These are phyloP conservation scores for Lecanicillium sp. DNA, from an alignment of 2,329 filamentous ascomycete genomes.

Conservation along the genomic window DNA sequence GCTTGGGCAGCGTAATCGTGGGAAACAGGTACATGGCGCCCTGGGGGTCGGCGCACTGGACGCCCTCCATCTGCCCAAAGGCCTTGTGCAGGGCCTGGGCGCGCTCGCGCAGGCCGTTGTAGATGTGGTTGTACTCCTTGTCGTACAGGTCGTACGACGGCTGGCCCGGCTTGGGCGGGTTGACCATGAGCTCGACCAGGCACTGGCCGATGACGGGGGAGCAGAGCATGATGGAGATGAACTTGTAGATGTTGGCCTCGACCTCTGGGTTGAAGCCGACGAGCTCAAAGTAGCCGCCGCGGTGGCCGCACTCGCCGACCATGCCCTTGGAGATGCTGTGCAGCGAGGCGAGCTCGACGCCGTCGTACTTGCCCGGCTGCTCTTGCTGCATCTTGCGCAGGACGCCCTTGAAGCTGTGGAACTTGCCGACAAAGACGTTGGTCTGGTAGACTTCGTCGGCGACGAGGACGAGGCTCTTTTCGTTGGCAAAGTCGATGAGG, in stretches of 20 bases:
- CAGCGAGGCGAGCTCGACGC: slow-evolving; percentile 81
- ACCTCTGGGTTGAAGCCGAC: slow-evolving; percentile 81
- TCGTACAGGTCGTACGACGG: slow-evolving; percentile 78
- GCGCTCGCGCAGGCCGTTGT: slow-evolving; percentile 66
- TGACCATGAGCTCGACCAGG: slow-evolving; percentile 95
- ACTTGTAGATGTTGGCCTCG: slow-evolving; percentile 94
- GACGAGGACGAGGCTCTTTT: slow-evolving; percentile 80
- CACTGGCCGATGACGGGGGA: slow-evolving; percentile 94
- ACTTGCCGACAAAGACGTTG: slow-evolving; percentile 91
- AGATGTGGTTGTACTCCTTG: slow-evolving; percentile 78
- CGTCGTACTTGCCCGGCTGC: slow-evolving; percentile 67
- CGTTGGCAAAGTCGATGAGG: slow-evolving; percentile 78
- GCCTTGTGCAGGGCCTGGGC: slow-evolving; percentile 82
- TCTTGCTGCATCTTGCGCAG: slow-evolving; percentile 74
- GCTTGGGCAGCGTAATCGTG: slow-evolving; percentile 70
- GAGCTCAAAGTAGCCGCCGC: slow-evolving; percentile 95
- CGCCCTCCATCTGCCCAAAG: slow-evolving; percentile 92
- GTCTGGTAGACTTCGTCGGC: slow-evolving; percentile 99
- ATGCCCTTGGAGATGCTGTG: slow-evolving; percentile 97
- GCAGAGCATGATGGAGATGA: slow-evolving; percentile 94
- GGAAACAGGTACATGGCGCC: slow-evolving; percentile 99
- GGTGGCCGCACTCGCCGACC: slow-evolving; percentile 97
- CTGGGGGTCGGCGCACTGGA: slow-evolving; percentile 82
- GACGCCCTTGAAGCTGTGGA: slow-evolving; percentile 90
- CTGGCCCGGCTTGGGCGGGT: slow-evolving; percentile 77